phyloP scores from a whole-genome alignment of 371 early-diverging fungal genomes.

The Smittium mucronatum region DNA sequence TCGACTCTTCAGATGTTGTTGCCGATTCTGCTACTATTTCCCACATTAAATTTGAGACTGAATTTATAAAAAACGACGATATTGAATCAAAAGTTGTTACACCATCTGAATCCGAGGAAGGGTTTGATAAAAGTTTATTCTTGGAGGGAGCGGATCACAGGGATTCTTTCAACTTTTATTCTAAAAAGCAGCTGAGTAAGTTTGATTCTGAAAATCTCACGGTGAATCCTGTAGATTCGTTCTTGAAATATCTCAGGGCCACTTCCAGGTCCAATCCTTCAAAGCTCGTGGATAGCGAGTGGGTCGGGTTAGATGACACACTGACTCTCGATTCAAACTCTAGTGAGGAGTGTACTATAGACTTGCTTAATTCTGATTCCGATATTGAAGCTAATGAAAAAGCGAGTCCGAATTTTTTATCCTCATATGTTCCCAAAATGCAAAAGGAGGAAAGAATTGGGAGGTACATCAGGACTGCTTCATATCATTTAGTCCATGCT shows the following conservation, averaged over 20 bases:
- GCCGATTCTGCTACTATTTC: no score
- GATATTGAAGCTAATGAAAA: neutral
- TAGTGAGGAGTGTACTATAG: neutral
- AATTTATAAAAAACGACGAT: no score
- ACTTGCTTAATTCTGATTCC: neutral
- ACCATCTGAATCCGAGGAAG: no score
- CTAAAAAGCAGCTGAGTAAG: neutral
- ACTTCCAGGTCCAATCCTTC: neutral
- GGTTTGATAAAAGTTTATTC: no score
- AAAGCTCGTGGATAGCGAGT: neutral
- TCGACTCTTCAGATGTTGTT: no score
- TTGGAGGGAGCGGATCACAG: no score
- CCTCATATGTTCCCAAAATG: neutral
- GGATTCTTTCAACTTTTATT: neutral
- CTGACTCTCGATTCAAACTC: neutral
- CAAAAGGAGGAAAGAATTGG: conserved; percentile 2
- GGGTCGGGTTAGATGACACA: neutral
- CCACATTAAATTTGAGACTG: no score
- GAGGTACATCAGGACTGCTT: conserved; percentile 1
- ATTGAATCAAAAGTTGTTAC: no score
- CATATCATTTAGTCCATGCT: conserved; percentile 10
- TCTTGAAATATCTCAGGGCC: neutral
- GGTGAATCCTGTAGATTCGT: neutral
- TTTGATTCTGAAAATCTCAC: neutral
- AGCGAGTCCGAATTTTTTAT: neutral